These are phyloP conservation scores for Colletotrichum costaricense DNA, from an alignment of 2,329 filamentous ascomycete species.

Conservation along the genomic window DNA sequence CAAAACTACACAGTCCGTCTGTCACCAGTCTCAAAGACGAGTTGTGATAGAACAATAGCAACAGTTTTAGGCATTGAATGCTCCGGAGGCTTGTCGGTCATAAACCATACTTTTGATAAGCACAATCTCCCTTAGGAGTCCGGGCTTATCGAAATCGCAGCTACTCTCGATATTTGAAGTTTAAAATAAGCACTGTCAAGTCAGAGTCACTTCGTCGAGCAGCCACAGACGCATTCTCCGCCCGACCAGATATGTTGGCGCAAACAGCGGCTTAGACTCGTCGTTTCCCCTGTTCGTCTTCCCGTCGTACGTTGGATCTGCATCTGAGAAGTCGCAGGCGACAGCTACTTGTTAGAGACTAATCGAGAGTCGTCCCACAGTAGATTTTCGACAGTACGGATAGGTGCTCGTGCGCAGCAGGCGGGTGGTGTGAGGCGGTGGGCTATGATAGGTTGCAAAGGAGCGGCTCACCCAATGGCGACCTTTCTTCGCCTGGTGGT, in stretches of 20 bases:
- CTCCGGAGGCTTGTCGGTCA: neutral
- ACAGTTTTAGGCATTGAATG: neutral
- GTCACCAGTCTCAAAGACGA: neutral
- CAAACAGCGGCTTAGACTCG: neutral
- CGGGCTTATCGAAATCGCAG: neutral
- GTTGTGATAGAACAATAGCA: neutral
- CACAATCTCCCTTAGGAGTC: neutral
- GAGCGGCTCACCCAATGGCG: constrained; percentile 10
- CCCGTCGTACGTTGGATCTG: constrained; percentile 8
- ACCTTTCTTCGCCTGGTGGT: neutral
- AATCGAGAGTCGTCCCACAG: constrained; percentile 1
- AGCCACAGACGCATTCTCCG: neutral
- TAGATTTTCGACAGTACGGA: constrained; percentile 8
- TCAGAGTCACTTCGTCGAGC: neutral
- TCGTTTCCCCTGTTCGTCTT: neutral
- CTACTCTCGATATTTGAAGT: neutral
- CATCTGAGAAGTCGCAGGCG: constrained; percentile 15
- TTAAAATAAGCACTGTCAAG: neutral
- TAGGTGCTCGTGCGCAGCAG: constrained; percentile 14
- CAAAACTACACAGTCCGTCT: no score
- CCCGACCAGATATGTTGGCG: neutral
- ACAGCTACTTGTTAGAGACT: constrained; percentile 15
- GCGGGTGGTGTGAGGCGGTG: constrained; percentile 14
- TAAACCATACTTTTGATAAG: neutral
- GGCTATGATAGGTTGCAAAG: constrained; percentile 6